phyloP scores from a whole-genome alignment of 495 filamentous ascomycete genomes.

The Xylaria flabelliformis region DNA sequence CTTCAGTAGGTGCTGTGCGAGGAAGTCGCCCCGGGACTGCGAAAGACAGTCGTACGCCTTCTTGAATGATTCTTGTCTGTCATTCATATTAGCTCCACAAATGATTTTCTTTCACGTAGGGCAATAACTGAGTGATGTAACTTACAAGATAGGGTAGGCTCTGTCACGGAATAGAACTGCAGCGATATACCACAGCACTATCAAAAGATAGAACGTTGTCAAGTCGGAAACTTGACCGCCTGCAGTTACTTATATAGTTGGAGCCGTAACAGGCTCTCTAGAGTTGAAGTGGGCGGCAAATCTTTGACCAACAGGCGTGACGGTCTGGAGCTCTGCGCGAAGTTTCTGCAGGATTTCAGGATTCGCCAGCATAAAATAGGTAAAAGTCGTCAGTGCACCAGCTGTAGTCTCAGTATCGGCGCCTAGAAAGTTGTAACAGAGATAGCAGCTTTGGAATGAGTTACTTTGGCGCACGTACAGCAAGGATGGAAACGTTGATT shows the following conservation, averaged over 20 bases:
- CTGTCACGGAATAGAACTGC: too few relatives aligned
- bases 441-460: too few relatives aligned
- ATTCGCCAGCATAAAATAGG: slow-evolving; percentile 47
- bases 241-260: too few relatives aligned
- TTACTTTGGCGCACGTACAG: too few relatives aligned
- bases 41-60: slow-evolving; percentile 48
- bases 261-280: too few relatives aligned
- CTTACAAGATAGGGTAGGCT: slow-evolving; percentile 1
- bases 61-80: slow-evolving; percentile 46
- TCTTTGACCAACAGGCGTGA: not conserved
- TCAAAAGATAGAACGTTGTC: too few relatives aligned
- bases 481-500: too few relatives aligned
- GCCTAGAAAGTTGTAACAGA: slow-evolving; percentile 50
- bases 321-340: slow-evolving; percentile 45
- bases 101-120: not conserved
- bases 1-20: slow-evolving; percentile 48
- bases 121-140: not conserved
- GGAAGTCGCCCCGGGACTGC: slow-evolving; percentile 48
- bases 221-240: too few relatives aligned
- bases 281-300: slow-evolving; percentile 1
- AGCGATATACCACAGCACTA: too few relatives aligned
- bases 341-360: slow-evolving; percentile 37
- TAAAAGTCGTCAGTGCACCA: slow-evolving; percentile 44
- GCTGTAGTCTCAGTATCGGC: slow-evolving; percentile 59
- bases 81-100: slow-evolving; percentile 13